Evolutionary conservation across 768 basidiomycete genomes (phyloP).

Genomic region (Podaxis sp.): DNA sequence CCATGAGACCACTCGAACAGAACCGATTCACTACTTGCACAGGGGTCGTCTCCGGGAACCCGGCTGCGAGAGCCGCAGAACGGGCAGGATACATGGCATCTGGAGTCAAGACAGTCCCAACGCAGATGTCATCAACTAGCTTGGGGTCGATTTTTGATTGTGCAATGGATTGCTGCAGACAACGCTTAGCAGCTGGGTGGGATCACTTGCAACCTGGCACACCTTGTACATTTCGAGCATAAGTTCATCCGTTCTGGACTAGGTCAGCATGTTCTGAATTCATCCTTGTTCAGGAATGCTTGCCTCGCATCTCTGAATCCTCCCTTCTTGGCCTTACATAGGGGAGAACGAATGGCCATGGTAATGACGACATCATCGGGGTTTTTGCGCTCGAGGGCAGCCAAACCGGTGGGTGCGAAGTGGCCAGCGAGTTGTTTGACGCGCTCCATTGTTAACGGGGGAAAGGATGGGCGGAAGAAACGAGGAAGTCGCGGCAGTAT

Average conservation of each 20-base stretch:
- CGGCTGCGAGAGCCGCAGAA: constrained; percentile 74
- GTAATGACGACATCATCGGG: constrained; percentile 84
- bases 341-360: constrained; percentile 73
- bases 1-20: constrained; percentile 87
- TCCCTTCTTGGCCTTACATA: constrained; percentile 78
- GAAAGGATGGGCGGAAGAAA: background rate
- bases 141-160: constrained; percentile 61
- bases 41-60: constrained; percentile 76
- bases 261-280: constrained; percentile 1
- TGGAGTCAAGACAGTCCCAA: constrained; percentile 73
- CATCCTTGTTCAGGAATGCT: constrained; percentile 17
- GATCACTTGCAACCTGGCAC: background rate
- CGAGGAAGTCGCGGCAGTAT: background rate
- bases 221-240: constrained; percentile 83
- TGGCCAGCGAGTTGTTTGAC: constrained; percentile 68
- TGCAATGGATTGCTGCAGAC: constrained; percentile 53
- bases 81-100: constrained; percentile 71
- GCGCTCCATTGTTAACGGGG: constrained; percentile 49
- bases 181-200: background rate
- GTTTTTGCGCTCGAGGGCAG: constrained; percentile 54
- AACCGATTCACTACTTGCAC: constrained; percentile 77
- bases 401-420: constrained; percentile 46
- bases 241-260: constrained; percentile 68
- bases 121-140: constrained; percentile 74
- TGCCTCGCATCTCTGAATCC: constrained; percentile 71